Percentiles rank a stretch among this genome's conserved stretches.
Evolutionary conservation across 805 yeast genomes (phyloP).

Genomic region (Aciculoconidium aculeatum): DNA sequence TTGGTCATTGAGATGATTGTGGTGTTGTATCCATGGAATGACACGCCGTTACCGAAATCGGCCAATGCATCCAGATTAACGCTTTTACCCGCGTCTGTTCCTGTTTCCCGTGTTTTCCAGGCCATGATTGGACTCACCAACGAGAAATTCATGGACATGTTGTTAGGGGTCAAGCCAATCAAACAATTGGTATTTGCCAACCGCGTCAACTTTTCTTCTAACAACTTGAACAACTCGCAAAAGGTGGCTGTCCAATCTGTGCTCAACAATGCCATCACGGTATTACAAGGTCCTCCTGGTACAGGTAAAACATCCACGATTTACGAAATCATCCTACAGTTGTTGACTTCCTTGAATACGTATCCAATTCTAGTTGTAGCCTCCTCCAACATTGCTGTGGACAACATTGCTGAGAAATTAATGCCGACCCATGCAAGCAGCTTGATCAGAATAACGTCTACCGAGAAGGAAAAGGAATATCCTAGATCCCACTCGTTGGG

Average conservation of each 20-base stretch:
- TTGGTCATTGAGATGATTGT: constrained; percentile 38
- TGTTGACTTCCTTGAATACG: constrained; percentile 48
- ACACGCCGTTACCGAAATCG: constrained; percentile 41
- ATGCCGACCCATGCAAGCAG: constrained; percentile 44
- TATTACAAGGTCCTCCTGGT: constrained; percentile 40
- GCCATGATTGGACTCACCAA: constrained; percentile 60
- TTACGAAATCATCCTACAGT: constrained; percentile 43
- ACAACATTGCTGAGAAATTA: constrained; percentile 68
- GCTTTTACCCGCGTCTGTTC: constrained; percentile 57
- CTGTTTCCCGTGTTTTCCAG: constrained; percentile 55
- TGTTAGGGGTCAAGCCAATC: constrained; percentile 50
- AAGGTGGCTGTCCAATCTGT: constrained; percentile 51
- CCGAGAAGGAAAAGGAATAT: constrained; percentile 58
- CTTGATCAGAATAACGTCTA: constrained; percentile 53
- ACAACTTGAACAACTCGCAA: constrained; percentile 53
- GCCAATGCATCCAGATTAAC: constrained; percentile 31
- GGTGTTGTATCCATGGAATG: constrained; percentile 56
- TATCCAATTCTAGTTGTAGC: constrained; percentile 70
- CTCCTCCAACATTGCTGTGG: constrained; percentile 71
- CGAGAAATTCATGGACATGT: constrained; percentile 45
- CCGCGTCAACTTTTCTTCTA: constrained; percentile 42
- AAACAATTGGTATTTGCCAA: constrained; percentile 54
- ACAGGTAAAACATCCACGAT: constrained; percentile 42
- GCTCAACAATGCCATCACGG: constrained; percentile 44
- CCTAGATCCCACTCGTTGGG: constrained; percentile 50